phyloP scores from a whole-genome alignment of 2,329 filamentous ascomycete genomes.

The Calonectria ilicicola region DNA sequence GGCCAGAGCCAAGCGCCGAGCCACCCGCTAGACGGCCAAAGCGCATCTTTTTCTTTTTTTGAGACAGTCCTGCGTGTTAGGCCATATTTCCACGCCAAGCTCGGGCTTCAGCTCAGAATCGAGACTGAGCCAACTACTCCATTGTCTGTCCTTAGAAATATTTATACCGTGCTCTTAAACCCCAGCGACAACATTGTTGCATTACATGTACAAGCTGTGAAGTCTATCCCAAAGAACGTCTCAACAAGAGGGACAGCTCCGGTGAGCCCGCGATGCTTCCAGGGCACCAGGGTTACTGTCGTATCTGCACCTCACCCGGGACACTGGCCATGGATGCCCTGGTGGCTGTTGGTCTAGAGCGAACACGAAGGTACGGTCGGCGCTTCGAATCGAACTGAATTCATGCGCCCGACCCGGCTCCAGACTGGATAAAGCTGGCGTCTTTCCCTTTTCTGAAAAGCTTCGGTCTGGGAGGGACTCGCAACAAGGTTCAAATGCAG shows the following conservation, averaged over 20 bases:
- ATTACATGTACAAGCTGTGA: slow-evolving; percentile 26
- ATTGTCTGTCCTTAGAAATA: not conserved
- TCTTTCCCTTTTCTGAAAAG: slow-evolving; percentile 8
- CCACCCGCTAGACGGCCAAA: not conserved
- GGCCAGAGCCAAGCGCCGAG: not conserved
- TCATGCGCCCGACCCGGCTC: slow-evolving; percentile 13
- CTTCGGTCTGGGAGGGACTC: not conserved
- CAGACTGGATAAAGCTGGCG: slow-evolving; percentile 1
- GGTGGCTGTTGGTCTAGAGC: slow-evolving; percentile 20
- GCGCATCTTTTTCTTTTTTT: not conserved
- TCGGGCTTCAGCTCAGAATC: slow-evolving; percentile 8
- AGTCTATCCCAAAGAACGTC: slow-evolving; percentile 23
- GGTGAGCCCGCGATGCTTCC: slow-evolving; percentile 33
- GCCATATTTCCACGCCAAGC: not conserved
- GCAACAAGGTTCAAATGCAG: not conserved
- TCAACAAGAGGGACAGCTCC: slow-evolving; percentile 27
- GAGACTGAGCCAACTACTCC: slow-evolving; percentile 14
- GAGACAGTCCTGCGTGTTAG: not conserved
- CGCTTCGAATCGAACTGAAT: slow-evolving; percentile 10
- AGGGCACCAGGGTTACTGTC: slow-evolving; percentile 27
- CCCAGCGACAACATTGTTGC: not conserved
- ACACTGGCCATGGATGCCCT: slow-evolving; percentile 26
- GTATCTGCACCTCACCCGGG: slow-evolving; percentile 20
- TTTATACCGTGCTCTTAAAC: not conserved
- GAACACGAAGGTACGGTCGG: slow-evolving; percentile 32